phyloP scores from a whole-genome alignment of 768 basidiomycete species.

The Lentinula guzmanii region DNA sequence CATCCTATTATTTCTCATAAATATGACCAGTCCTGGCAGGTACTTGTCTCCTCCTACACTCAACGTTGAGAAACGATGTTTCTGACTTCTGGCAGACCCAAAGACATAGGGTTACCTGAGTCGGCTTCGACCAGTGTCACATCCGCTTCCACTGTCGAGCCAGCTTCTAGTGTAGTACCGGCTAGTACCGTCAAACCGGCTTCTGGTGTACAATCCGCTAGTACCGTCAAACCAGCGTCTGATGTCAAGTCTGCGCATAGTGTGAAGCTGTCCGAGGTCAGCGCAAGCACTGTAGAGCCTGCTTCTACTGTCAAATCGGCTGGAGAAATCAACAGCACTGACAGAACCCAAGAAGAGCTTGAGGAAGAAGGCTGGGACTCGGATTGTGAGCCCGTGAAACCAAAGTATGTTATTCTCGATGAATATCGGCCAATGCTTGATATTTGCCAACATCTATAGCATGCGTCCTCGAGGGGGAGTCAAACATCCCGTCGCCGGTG shows the following conservation, averaged over 20 bases:
- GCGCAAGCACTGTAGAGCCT: neutral
- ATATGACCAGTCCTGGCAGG: neutral
- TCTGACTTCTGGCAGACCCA: neutral
- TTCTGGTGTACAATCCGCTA: neutral
- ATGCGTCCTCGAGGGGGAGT: neutral
- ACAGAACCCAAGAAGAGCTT: neutral
- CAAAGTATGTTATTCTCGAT: neutral
- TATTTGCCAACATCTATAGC: neutral
- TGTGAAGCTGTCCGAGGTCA: neutral
- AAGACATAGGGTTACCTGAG: slow-evolving; percentile 1
- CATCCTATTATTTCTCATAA: neutral
- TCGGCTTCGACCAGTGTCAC: neutral
- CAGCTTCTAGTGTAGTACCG: neutral
- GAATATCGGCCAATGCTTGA: neutral
- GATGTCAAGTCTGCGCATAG: neutral
- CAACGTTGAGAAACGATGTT: neutral
- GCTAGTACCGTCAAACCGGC: neutral
- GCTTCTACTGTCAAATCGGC: neutral
- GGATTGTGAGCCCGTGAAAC: neutral
- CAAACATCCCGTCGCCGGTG: neutral
- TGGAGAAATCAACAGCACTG: neutral
- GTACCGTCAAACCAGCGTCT: neutral
- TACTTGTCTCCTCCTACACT: neutral
- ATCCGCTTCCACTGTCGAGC: neutral
- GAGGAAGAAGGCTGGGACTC: slow-evolving; percentile 2